Base-by-base conservation (phyloP, 192 early-diverging fungal genomes). In the Linnemannia hyalina region DNA sequence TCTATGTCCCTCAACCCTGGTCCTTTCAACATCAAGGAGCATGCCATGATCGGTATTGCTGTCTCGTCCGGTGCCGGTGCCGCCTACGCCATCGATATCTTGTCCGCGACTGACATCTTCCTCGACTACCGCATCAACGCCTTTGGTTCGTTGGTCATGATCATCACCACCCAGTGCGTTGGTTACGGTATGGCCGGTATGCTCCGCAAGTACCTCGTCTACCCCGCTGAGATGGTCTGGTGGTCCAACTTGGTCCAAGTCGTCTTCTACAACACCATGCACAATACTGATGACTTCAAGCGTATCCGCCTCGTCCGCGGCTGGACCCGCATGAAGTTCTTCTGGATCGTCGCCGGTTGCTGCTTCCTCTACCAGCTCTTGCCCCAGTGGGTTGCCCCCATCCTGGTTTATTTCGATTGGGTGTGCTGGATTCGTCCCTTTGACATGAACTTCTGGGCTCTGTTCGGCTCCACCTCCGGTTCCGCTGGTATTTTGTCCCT, bases 161-260 rank as follows among this genome's bases (percentile, higher is more conserved):
- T 80, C 41, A 63, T 88, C 60, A 82, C 77, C 6, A 79, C 85
- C 15, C 85, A 88, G 57, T 76, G 76, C 42, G 72, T 82, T 32
- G 87, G 81, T 18, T 82, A 82, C 35, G 87, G 87, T 35, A 79
- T 88, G 81, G 81, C 82, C 8, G 82, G 82, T 47, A 35, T 78
- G 26, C 82, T 83, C 41, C 82, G 82, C 46, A 91, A 91, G 44
- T 96, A 94, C 85, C 89, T 98, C 20, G 97, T 98, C 26, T 93
- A 95, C 71, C 96, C 96, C n/a, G 85, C 94, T 6, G 89, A 91
- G 11, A 97, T 97, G 96, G 88, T 96, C 46, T 99, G 97, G 97
- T 97, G 97, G 20, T 73, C 90, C 7, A 94, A 91, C 55, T 90
- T 99, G n/a, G 91, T 91, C 54, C 87, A 89, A 52, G 91, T 88